Base-by-base conservation (phyloP, 768 basidiomycete species). In the Naematelia aurantialba region DNA sequence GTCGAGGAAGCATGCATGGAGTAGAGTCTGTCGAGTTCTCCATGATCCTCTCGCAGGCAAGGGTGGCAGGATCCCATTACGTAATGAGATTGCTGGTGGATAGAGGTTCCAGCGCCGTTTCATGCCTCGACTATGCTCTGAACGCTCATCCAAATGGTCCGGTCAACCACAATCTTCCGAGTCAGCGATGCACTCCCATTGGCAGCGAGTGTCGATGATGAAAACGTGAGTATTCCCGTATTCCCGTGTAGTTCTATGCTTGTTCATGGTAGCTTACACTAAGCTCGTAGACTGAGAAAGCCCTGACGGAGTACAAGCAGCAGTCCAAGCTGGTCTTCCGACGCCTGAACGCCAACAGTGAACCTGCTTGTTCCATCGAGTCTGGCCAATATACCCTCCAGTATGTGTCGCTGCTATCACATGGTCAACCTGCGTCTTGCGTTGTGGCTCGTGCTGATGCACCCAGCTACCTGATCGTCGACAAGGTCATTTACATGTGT, bases 241-340 rank as follows among this genome's bases (percentile, higher is more conserved):
- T 50, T 46, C 19, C 27, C n/a, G 26, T 19, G 5, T n/a, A 42
- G 5, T 44, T 5, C 22, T 14, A 14, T 42, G 52, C 5, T 54
- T 17, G 8, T 12, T 22, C 47, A 48, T n/a, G 47, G 50, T 52
- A 27, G 30, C 60, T 47, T 21, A 25, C 12, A n/a, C 59, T 19
- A 26, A 44, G 51, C 58, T 45, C n/a, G 21, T 64, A 98, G 94
- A 96, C 91, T 65, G 93, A 98, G 78, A 87, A 89, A 74, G 83
- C 87, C 56, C 81, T 99, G 42, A 90, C 92, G 73, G 96, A 98
- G 79, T 91, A 97, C 81, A 99, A 99, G 76, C 94, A 97, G 68
- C 94, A 99, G 76, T 85, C 93, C 29, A 99, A 99, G 78, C 83
- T 99, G 68, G 87, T 99, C 69, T 97, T 97, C 76, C 84, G 93